A percentile compares a stretch with the other conserved stretches of the same genome.
Evolutionary conservation across 2,329 filamentous ascomycete genomes (phyloP).

Genomic region (Knufia petricola): DNA sequence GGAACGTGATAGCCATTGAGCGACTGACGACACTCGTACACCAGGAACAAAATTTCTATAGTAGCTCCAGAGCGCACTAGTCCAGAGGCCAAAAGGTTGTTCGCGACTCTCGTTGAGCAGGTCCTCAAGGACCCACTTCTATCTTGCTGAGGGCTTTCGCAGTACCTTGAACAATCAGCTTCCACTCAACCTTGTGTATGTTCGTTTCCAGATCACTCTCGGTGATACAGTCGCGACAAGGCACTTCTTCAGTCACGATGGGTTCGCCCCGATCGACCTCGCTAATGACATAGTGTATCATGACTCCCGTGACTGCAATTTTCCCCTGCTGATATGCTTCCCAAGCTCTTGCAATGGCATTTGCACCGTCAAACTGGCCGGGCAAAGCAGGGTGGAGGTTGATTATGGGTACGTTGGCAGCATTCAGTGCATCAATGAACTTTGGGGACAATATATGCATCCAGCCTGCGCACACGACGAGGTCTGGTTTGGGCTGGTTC

Average conservation of each 20-base stretch:
- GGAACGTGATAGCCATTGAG: no score
- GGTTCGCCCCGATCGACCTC: conserved; percentile 73
- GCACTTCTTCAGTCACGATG: conserved; percentile 61
- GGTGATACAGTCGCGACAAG: conserved; percentile 53
- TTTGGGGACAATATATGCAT: conserved; percentile 69
- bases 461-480: conserved; percentile 76
- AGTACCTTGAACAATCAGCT: conserved; percentile 67
- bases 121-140: neutral
- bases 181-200: conserved; percentile 69
- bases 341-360: conserved; percentile 70
- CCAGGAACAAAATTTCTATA: no score
- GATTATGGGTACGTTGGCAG: conserved; percentile 58
- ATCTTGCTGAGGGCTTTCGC: conserved; percentile 27
- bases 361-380: conserved; percentile 65
- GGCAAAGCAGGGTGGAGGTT: conserved; percentile 71
- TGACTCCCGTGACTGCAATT: conserved; percentile 64
- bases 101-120: neutral
- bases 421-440: conserved; percentile 60
- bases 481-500: conserved; percentile 49
- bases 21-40: no score
- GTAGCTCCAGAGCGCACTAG: neutral
- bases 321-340: conserved; percentile 60
- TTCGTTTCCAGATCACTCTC: conserved; percentile 58
- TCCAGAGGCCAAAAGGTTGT: neutral
- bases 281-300: conserved; percentile 75